Base-by-base conservation (phyloP, 2,329 filamentous ascomycete genomes). In the Tolypocladium album region DNA sequence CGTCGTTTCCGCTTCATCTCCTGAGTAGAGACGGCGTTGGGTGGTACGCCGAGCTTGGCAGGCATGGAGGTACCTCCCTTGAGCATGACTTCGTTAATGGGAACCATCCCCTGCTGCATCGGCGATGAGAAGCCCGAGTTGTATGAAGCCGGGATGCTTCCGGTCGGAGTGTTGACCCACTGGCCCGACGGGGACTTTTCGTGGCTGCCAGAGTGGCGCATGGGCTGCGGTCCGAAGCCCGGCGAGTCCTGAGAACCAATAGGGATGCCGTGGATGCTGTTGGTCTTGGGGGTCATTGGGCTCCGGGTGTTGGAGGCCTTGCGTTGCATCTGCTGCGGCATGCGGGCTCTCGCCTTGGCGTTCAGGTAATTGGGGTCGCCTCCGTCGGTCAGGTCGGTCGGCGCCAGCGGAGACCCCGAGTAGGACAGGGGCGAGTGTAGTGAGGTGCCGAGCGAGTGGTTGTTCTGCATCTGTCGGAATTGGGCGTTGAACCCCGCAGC, bases 1-100 rank as follows among this genome's bases (percentile, higher is more conserved):
- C 94, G 86, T 62, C 92, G 84, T 72, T 93, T 90, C 67, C 92
- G 85, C 83, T 97, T 97, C 68, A 92, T 92, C 72, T 97, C 94
- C 69, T 96, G 92, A 0, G 91, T 88, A 59, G 94, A 90, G 58
- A 88, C 80, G 20, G 79, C 77, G 45, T 71, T 72, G 20, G 76
- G 70, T 42, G 72, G 72, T n/a, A 72, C 79, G 59, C 82, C 83
- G 58, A 97, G 86, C 77, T 97, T 97, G 40, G 91, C 83, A 1
- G 93, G 93, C 77, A 97, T 87, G 1, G 93, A 97, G 42, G 89
- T 89, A 67, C 90, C 89, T 61, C 90, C 92, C 71, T 90, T 91
- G 70, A 92, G 87, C 71, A 99, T 83, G 58, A 97, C 89, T 69
- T 96, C 92, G 22, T 89, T 89, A 67, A 97, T 95, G 65, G 92